Evolutionary conservation across 768 basidiomycete genomes (phyloP).

Genomic region (Pleurotus pulmonarius): DNA sequence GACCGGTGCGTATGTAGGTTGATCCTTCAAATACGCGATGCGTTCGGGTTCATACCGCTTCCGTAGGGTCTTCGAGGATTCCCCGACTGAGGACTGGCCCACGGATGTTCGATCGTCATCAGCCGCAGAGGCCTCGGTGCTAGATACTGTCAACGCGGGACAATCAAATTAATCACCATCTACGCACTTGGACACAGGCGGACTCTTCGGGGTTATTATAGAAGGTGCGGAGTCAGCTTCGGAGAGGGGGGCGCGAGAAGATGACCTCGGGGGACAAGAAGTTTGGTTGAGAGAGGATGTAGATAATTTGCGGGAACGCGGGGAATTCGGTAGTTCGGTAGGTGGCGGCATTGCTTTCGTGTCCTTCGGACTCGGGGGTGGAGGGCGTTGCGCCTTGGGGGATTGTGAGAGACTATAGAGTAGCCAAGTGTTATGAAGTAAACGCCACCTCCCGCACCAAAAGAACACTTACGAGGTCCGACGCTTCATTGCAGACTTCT

Average conservation of each 20-base stretch:
- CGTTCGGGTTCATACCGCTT: constrained; percentile 63
- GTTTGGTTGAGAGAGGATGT: constrained; percentile 27
- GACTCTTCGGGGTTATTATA: constrained; percentile 11
- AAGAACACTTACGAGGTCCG: too few species aligned
- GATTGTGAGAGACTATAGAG: not conserved
- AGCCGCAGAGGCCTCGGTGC: constrained; percentile 16
- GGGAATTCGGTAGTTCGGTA: constrained; percentile 8
- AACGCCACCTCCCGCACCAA: too few species aligned
- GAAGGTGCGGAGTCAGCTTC: constrained; percentile 13
- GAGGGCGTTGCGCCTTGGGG: constrained; percentile 10
- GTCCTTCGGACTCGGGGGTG: constrained; percentile 9
- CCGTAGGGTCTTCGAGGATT: constrained; percentile 14
- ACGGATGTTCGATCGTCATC: constrained; percentile 51
- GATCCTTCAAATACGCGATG: constrained; percentile 58
- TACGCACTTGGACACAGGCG: not conserved
- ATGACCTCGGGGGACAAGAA: constrained; percentile 9
- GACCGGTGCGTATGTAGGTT: constrained; percentile 52
- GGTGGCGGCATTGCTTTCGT: constrained; percentile 11
- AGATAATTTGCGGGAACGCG: constrained; percentile 16
- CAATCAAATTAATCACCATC: not conserved
- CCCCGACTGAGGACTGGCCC: constrained; percentile 46
- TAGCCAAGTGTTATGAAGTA: not conserved
- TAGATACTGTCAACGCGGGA: not conserved
- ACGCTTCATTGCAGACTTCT: too few species aligned
- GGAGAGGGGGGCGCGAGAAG: constrained; percentile 14